These are phyloP conservation scores for Picea mariana DNA, from an alignment of 83 land plant species.

Conservation along the genomic window DNA sequence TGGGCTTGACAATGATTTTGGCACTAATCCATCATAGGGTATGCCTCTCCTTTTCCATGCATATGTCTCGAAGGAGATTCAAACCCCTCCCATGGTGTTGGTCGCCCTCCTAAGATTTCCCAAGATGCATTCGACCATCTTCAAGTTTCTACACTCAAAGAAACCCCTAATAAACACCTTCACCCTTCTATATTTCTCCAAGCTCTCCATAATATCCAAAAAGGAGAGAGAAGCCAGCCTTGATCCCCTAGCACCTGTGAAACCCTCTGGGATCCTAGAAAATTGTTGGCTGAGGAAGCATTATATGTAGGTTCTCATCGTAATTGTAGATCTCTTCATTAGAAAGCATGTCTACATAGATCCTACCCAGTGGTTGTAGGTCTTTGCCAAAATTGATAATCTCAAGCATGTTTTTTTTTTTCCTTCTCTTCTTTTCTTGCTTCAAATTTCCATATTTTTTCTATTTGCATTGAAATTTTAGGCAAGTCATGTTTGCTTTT, in stretches of 20 bases:
- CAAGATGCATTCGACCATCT: slow-evolving; percentile 74
- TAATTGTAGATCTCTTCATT: slow-evolving; percentile 67
- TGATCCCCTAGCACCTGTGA: slow-evolving; percentile 24
- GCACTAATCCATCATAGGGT: too few species aligned
- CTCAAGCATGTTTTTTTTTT: slow-evolving; percentile 59
- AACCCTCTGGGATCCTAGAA: slow-evolving; percentile 67
- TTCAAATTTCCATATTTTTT: neutral
- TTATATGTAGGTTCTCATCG: slow-evolving; percentile 79
- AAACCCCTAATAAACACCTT: slow-evolving; percentile 90
- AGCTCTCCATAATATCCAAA: slow-evolving; percentile 49
- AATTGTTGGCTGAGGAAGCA: slow-evolving; percentile 90
- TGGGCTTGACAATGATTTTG: too few species aligned
- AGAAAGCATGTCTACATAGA: slow-evolving; percentile 58
- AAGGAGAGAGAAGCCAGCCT: slow-evolving; percentile 37
- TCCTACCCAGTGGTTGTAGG: slow-evolving; percentile 94
- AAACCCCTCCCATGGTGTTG: slow-evolving; percentile 88
- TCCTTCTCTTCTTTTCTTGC: neutral
- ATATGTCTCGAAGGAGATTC: slow-evolving; percentile 74
- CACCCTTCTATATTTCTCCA: slow-evolving; percentile 84
- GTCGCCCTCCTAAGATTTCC: slow-evolving; percentile 79
- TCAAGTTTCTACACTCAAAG: slow-evolving; percentile 69
- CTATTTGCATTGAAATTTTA: neutral
- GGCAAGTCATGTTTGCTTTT: too few species aligned
- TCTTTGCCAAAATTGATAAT: slow-evolving; percentile 82
- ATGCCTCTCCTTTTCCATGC: too few species aligned